A percentile compares a stretch with the other conserved stretches of the same genome.
phyloP scores from a whole-genome alignment of 192 early-diverging fungal species.

The Gamsiella multidivaricata region DNA sequence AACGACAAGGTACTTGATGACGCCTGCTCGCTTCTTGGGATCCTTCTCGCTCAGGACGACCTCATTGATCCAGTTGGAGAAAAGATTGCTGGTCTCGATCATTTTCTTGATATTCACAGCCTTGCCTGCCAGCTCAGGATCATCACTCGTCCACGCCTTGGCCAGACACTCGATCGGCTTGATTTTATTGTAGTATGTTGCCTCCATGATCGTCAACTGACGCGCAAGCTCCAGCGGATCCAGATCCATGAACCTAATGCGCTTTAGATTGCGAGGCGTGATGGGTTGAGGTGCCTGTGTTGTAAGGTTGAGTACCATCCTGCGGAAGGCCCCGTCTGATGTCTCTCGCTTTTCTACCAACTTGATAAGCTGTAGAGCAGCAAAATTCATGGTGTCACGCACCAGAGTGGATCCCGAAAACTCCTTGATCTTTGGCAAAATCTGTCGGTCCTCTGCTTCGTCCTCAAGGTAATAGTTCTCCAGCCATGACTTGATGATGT shows the following conservation, averaged over 20 bases:
- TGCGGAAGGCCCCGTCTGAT: constrained; percentile 67
- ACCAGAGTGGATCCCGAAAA: constrained; percentile 79
- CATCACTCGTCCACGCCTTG: constrained; percentile 85
- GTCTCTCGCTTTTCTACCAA: constrained; percentile 81
- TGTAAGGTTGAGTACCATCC: constrained; percentile 71
- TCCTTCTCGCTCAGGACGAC: constrained; percentile 86
- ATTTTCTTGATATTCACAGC: constrained; percentile 90
- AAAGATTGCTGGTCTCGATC: constrained; percentile 86
- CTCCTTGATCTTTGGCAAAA: constrained; percentile 74
- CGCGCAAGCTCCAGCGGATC: constrained; percentile 93
- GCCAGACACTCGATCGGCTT: constrained; percentile 88
- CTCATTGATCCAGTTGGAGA: constrained; percentile 82
- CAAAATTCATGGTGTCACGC: constrained; percentile 75
- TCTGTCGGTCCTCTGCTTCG: constrained; percentile 75
- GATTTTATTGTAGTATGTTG: constrained; percentile 83
- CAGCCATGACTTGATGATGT: constrained; percentile 96
- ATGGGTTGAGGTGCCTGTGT: constrained; percentile 80
- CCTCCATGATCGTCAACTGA: constrained; percentile 95
- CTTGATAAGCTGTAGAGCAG: constrained; percentile 77
- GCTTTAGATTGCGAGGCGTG: constrained; percentile 81
- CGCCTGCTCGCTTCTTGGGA: constrained; percentile 75
- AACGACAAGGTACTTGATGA: constrained; percentile 88
- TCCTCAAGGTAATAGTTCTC: constrained; percentile 89
- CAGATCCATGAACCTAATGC: constrained; percentile 86
- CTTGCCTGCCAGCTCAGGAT: constrained; percentile 65